These are phyloP conservation scores for Forsythia suspensa DNA, from an alignment of 257 asterid genomes.

Conservation along the genomic window DNA sequence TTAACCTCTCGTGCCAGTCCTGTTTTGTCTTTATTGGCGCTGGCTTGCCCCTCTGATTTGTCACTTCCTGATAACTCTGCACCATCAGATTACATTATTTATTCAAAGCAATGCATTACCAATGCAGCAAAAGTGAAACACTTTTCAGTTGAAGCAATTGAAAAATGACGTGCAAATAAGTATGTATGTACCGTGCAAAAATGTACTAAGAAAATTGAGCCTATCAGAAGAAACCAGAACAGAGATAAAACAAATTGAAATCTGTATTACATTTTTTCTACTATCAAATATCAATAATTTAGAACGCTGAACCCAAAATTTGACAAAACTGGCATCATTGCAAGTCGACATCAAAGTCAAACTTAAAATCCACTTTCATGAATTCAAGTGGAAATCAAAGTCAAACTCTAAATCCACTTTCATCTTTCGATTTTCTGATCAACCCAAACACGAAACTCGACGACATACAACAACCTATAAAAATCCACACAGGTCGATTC, in stretches of 20 bases:
- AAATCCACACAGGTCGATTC: constrained; percentile 21
- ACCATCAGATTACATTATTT: constrained; percentile 24
- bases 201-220: constrained; percentile 3
- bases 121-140: constrained; percentile 1
- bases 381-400: constrained; percentile 9
- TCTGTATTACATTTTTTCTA: not conserved
- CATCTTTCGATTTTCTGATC: constrained; percentile 17
- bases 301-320: constrained; percentile 6
- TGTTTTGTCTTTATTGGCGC: constrained; percentile 72
- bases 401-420: constrained; percentile 23
- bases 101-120: constrained; percentile 5
- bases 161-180: not conserved
- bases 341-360: constrained; percentile 15
- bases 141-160: constrained; percentile 12
- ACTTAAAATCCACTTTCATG: constrained; percentile 23
- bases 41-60: constrained; percentile 55
- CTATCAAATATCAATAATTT: not conserved
- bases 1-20: constrained; percentile 87
- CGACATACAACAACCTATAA: not conserved
- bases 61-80: constrained; percentile 52
- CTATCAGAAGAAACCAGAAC: not conserved
- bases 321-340: constrained; percentile 3
- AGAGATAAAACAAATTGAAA: not conserved
- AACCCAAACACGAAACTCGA: constrained; percentile 9
- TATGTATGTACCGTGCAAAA: not conserved